phyloP scores from a whole-genome alignment of 352 stramenopile genomes.

The Phytophthora palmivora region DNA sequence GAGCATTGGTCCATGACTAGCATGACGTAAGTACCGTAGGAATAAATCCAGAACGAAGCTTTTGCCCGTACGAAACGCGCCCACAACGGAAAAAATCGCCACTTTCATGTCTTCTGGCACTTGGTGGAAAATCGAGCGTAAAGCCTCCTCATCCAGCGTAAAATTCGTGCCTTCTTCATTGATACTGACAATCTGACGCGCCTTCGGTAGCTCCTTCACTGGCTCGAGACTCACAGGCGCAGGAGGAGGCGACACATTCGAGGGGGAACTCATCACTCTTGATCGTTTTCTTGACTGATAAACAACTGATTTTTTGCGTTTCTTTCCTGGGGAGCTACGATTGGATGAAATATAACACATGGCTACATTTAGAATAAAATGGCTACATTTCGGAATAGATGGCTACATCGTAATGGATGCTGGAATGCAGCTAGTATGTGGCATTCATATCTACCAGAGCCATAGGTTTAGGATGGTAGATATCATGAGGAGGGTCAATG shows the following conservation, averaged over 20 bases:
- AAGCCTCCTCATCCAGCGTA: constrained; percentile 72
- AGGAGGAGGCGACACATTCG: constrained; percentile 14
- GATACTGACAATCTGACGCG: constrained; percentile 86
- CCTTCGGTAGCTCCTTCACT: constrained; percentile 45
- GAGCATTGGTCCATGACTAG: constrained; percentile 58
- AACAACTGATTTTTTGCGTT: constrained; percentile 2
- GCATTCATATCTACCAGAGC: no score
- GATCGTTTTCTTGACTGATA: constrained; percentile 25
- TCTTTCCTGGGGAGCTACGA: neutral
- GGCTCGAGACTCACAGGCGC: constrained; percentile 30
- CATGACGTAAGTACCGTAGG: constrained; percentile 94
- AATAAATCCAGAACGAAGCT: constrained; percentile 98
- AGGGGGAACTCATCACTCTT: constrained; percentile 15
- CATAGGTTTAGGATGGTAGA: neutral
- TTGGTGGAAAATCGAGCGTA: constrained; percentile 77
- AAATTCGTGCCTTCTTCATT: constrained; percentile 91
- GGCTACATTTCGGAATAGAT: neutral
- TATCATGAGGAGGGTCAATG: neutral
- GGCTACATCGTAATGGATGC: neutral
- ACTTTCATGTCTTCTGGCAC: constrained; percentile 96
- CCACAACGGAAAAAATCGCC: constrained; percentile 97
- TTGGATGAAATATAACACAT: constrained; percentile 9
- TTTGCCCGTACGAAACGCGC: constrained; percentile 99
- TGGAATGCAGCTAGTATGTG: neutral
- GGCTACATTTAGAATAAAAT: constrained; percentile 8